Base-by-base conservation (phyloP, 108 stramenopile genomes). In the Pseudonitzschia multistriata region DNA sequence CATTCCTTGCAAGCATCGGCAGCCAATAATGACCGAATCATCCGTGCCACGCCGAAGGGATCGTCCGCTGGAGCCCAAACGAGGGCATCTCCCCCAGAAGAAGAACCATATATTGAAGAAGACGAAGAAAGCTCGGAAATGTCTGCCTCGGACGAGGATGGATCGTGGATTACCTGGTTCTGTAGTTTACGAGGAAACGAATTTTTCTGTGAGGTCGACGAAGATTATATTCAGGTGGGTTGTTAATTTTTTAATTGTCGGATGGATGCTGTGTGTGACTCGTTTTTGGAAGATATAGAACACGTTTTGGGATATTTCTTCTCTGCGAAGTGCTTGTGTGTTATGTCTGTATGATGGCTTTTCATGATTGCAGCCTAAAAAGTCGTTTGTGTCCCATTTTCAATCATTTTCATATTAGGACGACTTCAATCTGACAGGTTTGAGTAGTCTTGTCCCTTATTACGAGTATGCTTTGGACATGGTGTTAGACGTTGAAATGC, bases 131-230 rank as follows among this genome's bases (percentile, higher is more conserved):
- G 79, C 56, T 86, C 88, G 19, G 92, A 91, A 76, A 87, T 90
- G 66, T 89, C 87, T 10, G 86, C 83, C 17, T 89, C 88, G 7
- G 96, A 97, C 64, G 96, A 97, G 57, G 98, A 98, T 64, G 91
- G 90, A n/a, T 83, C 92, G 10, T 99, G 99, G 99, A 99, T 99
- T 62, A 67, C 91, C 7, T 99, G 99, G 99, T 99, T 98, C 72
- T 98, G 97, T 71, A 86, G 81, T 28, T 82, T 99, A 35, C 81
- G 96, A 35, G 98, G 98, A 40, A 98, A 99, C 60, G 97, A 98
- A 80, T 98, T 98, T 79, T 97, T 97, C 74, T 92, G 93, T 60
- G 94, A 96, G 66, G 92, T 96, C 15, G 98, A 99, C 72, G 97
- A 99, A 77, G 97, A 96, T 74, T 99, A 98, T 75, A 99, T 99